phyloP scores from a whole-genome alignment of 148 eudicot species.

The Diospyros lotus region DNA sequence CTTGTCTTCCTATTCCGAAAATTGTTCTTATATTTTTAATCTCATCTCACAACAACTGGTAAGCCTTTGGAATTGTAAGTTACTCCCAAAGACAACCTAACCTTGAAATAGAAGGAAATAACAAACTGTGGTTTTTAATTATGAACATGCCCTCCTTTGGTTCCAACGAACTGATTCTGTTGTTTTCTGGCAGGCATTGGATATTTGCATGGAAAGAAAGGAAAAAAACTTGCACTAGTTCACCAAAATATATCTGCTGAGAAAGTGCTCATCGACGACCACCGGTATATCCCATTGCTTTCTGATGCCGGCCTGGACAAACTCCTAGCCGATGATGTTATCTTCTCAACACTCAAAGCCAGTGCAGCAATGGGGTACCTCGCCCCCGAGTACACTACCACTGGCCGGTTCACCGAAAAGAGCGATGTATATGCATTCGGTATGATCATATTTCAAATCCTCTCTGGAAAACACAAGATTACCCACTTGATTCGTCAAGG shows the following conservation, averaged over 20 bases:
- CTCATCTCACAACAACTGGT: not conserved
- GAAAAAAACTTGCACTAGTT: conserved; percentile 61
- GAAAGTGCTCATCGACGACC: conserved; percentile 77
- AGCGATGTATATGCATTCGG: conserved; percentile 91
- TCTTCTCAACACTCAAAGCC: conserved; percentile 76
- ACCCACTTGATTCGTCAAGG: conserved; percentile 37
- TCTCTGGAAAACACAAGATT: conserved; percentile 59
- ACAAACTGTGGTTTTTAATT: not conserved
- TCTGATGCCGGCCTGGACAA: conserved; percentile 75
- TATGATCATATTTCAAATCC: conserved; percentile 65
- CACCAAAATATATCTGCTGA: conserved; percentile 92
- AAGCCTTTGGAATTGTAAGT: not conserved
- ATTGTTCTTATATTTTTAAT: not conserved
- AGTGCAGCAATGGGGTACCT: conserved; percentile 98
- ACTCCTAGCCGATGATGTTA: conserved; percentile 71
- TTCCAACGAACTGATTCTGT: not conserved
- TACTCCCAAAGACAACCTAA: not conserved
- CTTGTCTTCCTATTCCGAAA: not conserved
- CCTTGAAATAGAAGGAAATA: not conserved
- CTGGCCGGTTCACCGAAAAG: conserved; percentile 83
- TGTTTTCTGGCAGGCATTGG: conserved; percentile 48
- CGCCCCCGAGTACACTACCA: conserved; percentile 92
- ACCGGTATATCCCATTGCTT: conserved; percentile 60
- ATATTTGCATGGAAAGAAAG: conserved; percentile 61
- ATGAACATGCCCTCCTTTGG: not conserved